Base-by-base conservation (phyloP, 1,139 yeast genomes). In the Arxiozyma bovina region DNA sequence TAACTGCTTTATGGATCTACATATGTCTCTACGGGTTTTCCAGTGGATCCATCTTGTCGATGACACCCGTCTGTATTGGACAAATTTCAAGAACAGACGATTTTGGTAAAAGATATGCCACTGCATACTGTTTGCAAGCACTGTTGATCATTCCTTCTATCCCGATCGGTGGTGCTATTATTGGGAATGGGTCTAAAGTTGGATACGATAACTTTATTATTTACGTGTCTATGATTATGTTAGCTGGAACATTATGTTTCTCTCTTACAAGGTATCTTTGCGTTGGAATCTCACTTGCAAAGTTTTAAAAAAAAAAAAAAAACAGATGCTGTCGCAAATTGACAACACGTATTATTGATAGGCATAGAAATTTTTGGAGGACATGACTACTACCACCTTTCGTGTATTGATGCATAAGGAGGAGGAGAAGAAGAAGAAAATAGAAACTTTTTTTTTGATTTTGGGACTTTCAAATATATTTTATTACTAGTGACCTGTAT, bases 151-250 rank as follows among this genome's bases (percentile, higher is more conserved):
- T 79, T 42, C 69, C 69, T 40, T 73, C 79, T 34, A 65, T 80
- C 12, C 83, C 83, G 0, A 67, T 78, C 27, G 81, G 80, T 38
- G 82, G 81, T 56, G 75, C 76, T 0, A 74, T 80, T 53, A 76
- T 81, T 45, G 77, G 77, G 3, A 62, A 75, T 6, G 70, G 66
- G 9, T 63, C 72, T 0, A 48, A 60, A 15, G 50, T 52, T 22
- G 59, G 59, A 40, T 72, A 70, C 58, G 65, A 70, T 55, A 63
- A 59, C 21, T 66, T 67, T 51, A 66, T 67, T 49, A 55, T 64
- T 1, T 67, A 64, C 42, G 59, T 58, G 11, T 59, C 67, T 3
- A 55, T 58, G 20, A 52, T 67, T 45, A 65, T 66, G 69, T 52
- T 60, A 1, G 61, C 61, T 9, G 70, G 69, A 1, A 60, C 62